Evolutionary conservation across 1,139 yeast genomes (phyloP), one percentile per base, ranked within the genome.

Genomic region (Suhomyces ambrosiae): DNA sequence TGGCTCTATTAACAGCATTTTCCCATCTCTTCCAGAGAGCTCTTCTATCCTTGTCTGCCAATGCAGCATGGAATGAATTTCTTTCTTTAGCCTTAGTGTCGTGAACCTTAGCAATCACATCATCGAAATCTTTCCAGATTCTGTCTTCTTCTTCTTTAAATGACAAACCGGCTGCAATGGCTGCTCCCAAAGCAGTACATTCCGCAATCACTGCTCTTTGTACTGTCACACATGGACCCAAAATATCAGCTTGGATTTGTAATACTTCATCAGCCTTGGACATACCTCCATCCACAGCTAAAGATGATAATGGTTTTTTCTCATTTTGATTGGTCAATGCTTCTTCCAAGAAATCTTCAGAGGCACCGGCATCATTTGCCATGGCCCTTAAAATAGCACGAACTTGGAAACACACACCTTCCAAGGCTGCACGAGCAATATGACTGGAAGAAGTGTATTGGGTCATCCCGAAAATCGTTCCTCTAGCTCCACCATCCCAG

Each of bases 131-230:
- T 45, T 71, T 74, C 96, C 96, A 90, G 35, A 88, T 61, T 37
- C 86, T 74, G 42, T 85, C 79, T 25, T 74, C 68, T 33, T 68
- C 79, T 43, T 76, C 71, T 50, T 76, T 64, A 45, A 71, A 69
- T 2, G 90, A 82, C 52, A 89, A 68, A 9, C 96, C 96, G 2
- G 97, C 96, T 14, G 96, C 96, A 52, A 90, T 86, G 9, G 97
- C 97, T 9, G 96, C 96, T 18, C 97, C 97, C 46, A 90, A 74
- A 1, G 97, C 97, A 4, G 97, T 90, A 59, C 96, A 89, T 64
- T 90, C 97, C 23, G 88, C 70, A 60, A 85, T 86, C 21, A 79
- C 76, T 2, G 97, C 92, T 53, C 96, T 74, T 54, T 79, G 76
- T 34, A 90, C 94, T 23, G 82, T 79, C 25, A 89, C 88, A 60